A percentile compares a stretch with the other conserved stretches of the same genome.
Conservation (phyloP, 345 rosid species). For the Arabis alpina region DNA sequence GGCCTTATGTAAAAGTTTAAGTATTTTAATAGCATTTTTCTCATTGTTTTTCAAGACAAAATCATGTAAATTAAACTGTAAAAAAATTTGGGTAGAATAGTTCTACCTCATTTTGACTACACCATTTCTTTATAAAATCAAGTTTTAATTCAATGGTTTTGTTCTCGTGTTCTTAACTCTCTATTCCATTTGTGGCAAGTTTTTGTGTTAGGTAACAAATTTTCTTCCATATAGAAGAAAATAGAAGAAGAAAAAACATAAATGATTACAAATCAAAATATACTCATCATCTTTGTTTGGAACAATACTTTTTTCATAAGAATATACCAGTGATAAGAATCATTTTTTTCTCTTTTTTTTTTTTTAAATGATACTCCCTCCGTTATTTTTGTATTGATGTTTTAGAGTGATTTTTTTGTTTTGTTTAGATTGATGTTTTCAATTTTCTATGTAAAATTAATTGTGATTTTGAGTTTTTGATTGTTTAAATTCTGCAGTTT, state of each 20-base stretch:
- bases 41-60: no score
- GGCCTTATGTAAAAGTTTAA: no score
- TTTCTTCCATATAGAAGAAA: not conserved
- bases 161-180: not conserved
- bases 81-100: not conserved
- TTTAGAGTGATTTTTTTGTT: no score
- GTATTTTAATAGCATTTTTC: no score
- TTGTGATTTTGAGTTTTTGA: no score
- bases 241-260: not conserved
- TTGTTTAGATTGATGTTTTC: no score
- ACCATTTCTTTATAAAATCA: not conserved
- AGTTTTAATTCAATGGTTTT: not conserved
- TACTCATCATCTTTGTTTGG: constrained; percentile 4
- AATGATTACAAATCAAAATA: not conserved
- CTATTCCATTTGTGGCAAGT: not conserved
- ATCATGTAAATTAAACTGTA: not conserved
- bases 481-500: no score
- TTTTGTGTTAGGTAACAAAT: not conserved
- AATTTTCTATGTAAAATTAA: no score
- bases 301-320: not conserved
- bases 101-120: no score
- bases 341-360: no score
- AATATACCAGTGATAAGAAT: not conserved
- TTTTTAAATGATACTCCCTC: no score
- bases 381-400: no score